phyloP scores from a whole-genome alignment of 208 protist species.

The Herpetomonas samuelpessoai region DNA sequence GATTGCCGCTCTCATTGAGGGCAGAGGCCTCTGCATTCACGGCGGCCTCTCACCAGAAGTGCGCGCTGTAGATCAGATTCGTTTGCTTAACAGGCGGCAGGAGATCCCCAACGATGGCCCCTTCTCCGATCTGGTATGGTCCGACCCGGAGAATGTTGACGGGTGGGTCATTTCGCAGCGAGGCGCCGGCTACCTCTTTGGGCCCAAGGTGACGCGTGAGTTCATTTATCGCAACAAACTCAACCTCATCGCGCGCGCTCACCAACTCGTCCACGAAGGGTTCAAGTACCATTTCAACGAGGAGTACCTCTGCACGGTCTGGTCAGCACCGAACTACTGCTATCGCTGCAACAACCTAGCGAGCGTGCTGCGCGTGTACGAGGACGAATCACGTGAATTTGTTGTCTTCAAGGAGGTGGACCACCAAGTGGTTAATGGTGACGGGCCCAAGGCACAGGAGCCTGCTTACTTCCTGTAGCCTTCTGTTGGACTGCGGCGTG shows the following conservation, averaged over 20 bases:
- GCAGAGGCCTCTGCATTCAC: slow-evolving; percentile 96
- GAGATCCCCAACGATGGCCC: slow-evolving; percentile 88
- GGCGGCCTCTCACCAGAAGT: slow-evolving; percentile 98
- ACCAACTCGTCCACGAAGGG: slow-evolving; percentile 91
- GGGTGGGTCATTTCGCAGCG: slow-evolving; percentile 79
- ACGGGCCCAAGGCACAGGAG: slow-evolving; percentile 31
- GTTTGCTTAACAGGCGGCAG: slow-evolving; percentile 70
- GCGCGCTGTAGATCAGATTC: slow-evolving; percentile 81
- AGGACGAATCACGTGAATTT: slow-evolving; percentile 85
- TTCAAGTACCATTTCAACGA: slow-evolving; percentile 91
- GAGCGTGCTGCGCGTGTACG: slow-evolving; percentile 90
- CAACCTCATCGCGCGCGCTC: slow-evolving; percentile 82
- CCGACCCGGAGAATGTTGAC: slow-evolving; percentile 85
- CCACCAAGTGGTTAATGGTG: slow-evolving; percentile 33
- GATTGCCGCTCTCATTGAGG: slow-evolving; percentile 97
- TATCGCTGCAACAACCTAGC: slow-evolving; percentile 96
- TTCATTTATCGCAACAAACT: slow-evolving; percentile 87
- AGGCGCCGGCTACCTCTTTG: slow-evolving; percentile 88
- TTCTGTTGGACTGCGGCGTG: too few relatives aligned
- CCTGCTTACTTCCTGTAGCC: slow-evolving; percentile 75
- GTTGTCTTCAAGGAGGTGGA: slow-evolving; percentile 82
- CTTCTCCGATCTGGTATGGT: slow-evolving; percentile 88
- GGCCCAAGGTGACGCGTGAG: slow-evolving; percentile 59
- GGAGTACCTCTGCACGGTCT: slow-evolving; percentile 93
- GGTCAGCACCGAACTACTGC: slow-evolving; percentile 98